These are phyloP conservation scores for Hypericum androsaemum DNA, from an alignment of 345 rosid species.

Conservation along the genomic window DNA sequence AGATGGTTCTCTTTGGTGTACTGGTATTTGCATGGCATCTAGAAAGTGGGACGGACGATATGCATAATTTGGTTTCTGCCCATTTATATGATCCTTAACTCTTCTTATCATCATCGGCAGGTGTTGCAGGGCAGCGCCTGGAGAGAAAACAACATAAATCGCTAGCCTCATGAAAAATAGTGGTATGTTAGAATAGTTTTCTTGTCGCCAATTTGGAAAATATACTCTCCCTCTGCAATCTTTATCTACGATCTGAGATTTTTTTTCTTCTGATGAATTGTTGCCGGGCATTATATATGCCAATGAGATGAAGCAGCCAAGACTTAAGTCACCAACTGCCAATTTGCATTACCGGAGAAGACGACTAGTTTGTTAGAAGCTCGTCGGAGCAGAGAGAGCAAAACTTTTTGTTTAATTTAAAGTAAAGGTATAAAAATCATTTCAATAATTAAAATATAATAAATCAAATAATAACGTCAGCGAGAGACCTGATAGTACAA, in stretches of 20 bases:
- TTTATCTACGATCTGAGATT: no score
- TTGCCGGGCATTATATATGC: conserved; percentile 73
- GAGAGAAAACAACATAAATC: conserved; percentile 74
- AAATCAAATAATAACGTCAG: no score
- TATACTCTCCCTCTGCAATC: no score
- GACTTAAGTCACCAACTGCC: conserved; percentile 81
- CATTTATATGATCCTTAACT: neutral
- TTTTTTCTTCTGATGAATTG: conserved; percentile 11
- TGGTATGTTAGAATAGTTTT: conserved; percentile 36
- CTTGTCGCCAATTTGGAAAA: neutral
- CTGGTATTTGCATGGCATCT: no score
- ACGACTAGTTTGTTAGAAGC: conserved; percentile 77
- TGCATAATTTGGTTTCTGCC: no score
- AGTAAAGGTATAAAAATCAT: no score
- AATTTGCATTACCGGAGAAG: conserved; percentile 94
- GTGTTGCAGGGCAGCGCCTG: conserved; percentile 82
- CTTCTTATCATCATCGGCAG: conserved; percentile 4
- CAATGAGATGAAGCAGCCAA: conserved; percentile 73
- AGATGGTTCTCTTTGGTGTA: no score
- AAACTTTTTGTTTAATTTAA: no score
- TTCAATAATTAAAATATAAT: no score
- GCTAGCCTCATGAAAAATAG: conserved; percentile 81
- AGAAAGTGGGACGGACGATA: no score
- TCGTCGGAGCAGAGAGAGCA: no score
- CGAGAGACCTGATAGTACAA: no score